Evolutionary conservation across 2,329 filamentous ascomycete species (phyloP).

Genomic region (Colletotrichum paranaense): DNA sequence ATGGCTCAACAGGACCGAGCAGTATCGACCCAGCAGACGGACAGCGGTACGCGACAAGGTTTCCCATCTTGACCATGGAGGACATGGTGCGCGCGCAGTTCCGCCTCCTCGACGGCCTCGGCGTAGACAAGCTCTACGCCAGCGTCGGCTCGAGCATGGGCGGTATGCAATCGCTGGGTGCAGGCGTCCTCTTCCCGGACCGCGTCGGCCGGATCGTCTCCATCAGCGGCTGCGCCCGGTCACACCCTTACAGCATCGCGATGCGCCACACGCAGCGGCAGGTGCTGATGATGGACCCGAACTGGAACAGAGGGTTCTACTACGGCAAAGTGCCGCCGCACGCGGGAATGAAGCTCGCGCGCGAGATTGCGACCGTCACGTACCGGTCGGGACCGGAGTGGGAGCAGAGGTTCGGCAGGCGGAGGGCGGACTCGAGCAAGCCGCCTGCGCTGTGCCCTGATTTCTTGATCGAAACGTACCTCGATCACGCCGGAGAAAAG

Average conservation of each 20-base stretch:
- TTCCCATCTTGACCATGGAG: conserved; percentile 94
- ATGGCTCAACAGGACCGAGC: conserved; percentile 91
- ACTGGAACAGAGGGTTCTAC: conserved; percentile 96
- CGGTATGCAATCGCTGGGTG: conserved; percentile 95
- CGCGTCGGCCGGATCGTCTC: conserved; percentile 85
- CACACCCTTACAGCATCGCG: conserved; percentile 97
- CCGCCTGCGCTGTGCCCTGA: conserved; percentile 96
- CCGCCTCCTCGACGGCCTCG: conserved; percentile 82
- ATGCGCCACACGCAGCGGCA: conserved; percentile 98
- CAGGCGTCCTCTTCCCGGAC: conserved; percentile 84
- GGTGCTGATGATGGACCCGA: conserved; percentile 98
- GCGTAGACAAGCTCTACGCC: conserved; percentile 83
- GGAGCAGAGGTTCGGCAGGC: conserved; percentile 92
- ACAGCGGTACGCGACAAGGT: conserved; percentile 89
- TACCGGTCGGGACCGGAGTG: conserved; percentile 97
- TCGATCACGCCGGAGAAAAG: conserved; percentile 98
- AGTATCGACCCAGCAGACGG: conserved; percentile 90
- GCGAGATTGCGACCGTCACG: conserved; percentile 97
- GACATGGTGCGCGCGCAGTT: conserved; percentile 99
- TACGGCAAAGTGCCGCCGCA: conserved; percentile 90
- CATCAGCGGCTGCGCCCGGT: conserved; percentile 93
- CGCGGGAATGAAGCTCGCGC: conserved; percentile 95
- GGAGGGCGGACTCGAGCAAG: conserved; percentile 85
- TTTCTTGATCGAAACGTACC: conserved; percentile 97
- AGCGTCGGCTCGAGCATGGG: conserved; percentile 98